phyloP scores from a whole-genome alignment of 1,284 basidiomycete species.

The Puccinia horiana region DNA sequence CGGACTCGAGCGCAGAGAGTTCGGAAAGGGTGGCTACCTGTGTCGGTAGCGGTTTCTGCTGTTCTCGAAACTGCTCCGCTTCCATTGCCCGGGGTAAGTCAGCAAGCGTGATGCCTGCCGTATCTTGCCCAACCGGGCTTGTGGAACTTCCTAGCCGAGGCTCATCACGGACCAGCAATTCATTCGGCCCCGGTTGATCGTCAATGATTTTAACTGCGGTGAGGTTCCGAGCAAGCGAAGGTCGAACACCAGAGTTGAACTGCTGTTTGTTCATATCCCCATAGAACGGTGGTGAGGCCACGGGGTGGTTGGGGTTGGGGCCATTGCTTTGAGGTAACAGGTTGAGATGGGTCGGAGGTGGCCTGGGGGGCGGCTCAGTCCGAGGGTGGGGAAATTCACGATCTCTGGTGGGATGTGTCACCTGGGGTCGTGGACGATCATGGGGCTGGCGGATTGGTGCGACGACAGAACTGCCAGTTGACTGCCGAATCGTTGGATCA shows the following conservation, averaged over 20 bases:
- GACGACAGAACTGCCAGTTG: conserved; percentile 59
- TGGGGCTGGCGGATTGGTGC: conserved; percentile 46
- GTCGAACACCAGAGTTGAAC: conserved; percentile 47
- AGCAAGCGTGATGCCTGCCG: conserved; percentile 72
- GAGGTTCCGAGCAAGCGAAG: conserved; percentile 52
- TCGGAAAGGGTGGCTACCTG: conserved; percentile 76
- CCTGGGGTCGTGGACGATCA: not conserved
- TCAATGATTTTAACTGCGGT: conserved; percentile 55
- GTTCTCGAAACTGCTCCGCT: conserved; percentile 82
- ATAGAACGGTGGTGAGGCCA: conserved; percentile 8
- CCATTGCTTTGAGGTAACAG: conserved; percentile 43
- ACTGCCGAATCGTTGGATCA: conserved; percentile 48
- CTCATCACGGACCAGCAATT: conserved; percentile 19
- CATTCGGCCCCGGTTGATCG: conserved; percentile 50
- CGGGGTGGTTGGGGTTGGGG: conserved; percentile 4
- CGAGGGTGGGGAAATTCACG: conserved; percentile 29
- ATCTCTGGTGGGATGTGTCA: conserved; percentile 7
- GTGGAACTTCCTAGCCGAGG: not conserved
- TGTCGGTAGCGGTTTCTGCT: conserved; percentile 74
- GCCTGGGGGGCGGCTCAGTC: conserved; percentile 43
- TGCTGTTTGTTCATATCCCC: conserved; percentile 35
- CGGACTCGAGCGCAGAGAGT: conserved; percentile 77
- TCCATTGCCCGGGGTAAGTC: conserved; percentile 92
- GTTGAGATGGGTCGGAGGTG: conserved; percentile 43
- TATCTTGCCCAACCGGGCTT: conserved; percentile 25